Conservation (phyloP, 345 rosid species). For the Kernera saxatilis region DNA sequence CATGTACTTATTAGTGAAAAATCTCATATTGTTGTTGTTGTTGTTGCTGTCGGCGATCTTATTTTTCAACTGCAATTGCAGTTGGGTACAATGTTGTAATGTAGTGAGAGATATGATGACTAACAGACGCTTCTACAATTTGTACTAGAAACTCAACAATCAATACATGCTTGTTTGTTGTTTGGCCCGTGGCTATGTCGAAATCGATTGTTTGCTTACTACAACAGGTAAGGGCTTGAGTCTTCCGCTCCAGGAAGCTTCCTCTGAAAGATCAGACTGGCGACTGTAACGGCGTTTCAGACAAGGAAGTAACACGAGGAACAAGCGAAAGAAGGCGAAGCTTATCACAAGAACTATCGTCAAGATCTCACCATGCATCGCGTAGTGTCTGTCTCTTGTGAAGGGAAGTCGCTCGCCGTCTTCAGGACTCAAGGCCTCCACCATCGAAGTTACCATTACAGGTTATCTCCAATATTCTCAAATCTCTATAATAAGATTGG, state of each 20-base stretch:
- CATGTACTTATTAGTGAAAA: not conserved
- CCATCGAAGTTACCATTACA: conserved; percentile 13
- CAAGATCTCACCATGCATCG: conserved; percentile 44
- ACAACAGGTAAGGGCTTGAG: conserved; percentile 11
- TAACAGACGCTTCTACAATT: not conserved
- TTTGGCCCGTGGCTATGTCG: not conserved
- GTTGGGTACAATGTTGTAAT: conserved; percentile 20
- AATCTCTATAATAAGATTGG: not conserved
- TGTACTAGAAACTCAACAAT: conserved; percentile 2
- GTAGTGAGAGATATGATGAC: conserved; percentile 11
- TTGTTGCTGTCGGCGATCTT: not conserved
- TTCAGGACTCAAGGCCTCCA: conserved; percentile 29
- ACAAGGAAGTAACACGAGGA: conserved; percentile 36
- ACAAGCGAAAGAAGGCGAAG: conserved; percentile 38
- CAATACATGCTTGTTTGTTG: conserved; percentile 4
- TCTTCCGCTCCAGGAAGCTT: conserved; percentile 11
- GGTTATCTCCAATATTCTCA: conserved; percentile 2
- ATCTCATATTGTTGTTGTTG: not conserved
- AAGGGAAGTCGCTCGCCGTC: conserved; percentile 15
- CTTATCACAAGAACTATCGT: conserved; percentile 25
- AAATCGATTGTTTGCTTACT: not conserved
- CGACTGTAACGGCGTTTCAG: conserved; percentile 29
- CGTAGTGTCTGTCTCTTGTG: conserved; percentile 36
- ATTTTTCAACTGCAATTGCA: conserved; percentile 13
- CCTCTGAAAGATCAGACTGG: conserved; percentile 21